Evolutionary conservation across 2,329 filamentous ascomycete genomes (phyloP).

Genomic region (Talaromyces piceae): DNA sequence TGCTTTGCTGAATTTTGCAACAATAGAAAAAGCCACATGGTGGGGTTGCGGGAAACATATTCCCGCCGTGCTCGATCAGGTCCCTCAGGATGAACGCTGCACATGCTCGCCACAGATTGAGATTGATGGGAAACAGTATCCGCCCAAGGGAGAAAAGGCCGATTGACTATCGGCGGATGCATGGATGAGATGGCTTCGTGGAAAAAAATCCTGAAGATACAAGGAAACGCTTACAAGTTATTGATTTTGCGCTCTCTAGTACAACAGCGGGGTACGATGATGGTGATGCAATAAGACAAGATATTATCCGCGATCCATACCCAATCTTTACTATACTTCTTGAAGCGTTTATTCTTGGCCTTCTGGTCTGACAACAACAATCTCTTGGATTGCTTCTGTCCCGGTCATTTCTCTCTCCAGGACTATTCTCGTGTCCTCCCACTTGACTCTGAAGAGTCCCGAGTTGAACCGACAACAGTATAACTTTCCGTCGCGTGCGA

Average conservation of each 20-base stretch:
- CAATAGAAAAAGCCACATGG: slow-evolving; percentile 11
- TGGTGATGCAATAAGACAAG: background rate
- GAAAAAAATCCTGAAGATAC: background rate
- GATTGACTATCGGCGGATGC: slow-evolving; percentile 4
- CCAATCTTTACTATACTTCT: too few relatives aligned
- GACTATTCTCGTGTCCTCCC: slow-evolving; percentile 42
- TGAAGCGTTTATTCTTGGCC: slow-evolving; percentile 8
- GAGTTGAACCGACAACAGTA: slow-evolving; percentile 52
- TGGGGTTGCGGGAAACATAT: slow-evolving; percentile 11
- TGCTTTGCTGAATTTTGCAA: background rate
- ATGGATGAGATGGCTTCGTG: background rate
- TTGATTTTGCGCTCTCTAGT: too few relatives aligned
- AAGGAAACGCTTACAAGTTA: background rate
- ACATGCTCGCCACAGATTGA: slow-evolving; percentile 9
- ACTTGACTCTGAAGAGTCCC: slow-evolving; percentile 49
- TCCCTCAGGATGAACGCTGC: slow-evolving; percentile 8
- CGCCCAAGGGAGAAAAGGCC: slow-evolving; percentile 6
- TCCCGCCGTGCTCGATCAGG: slow-evolving; percentile 8
- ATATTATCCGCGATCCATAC: background rate
- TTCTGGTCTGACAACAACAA: slow-evolving; percentile 27
- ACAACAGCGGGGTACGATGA: too few relatives aligned
- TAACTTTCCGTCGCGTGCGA: slow-evolving; percentile 25
- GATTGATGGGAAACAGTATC: slow-evolving; percentile 9
- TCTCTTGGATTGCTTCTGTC: slow-evolving; percentile 26
- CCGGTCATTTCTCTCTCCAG: slow-evolving; percentile 33